Evolutionary conservation across 202 grass and related monocot genomes (phyloP).

Genomic region (Panicum virgatum): DNA sequence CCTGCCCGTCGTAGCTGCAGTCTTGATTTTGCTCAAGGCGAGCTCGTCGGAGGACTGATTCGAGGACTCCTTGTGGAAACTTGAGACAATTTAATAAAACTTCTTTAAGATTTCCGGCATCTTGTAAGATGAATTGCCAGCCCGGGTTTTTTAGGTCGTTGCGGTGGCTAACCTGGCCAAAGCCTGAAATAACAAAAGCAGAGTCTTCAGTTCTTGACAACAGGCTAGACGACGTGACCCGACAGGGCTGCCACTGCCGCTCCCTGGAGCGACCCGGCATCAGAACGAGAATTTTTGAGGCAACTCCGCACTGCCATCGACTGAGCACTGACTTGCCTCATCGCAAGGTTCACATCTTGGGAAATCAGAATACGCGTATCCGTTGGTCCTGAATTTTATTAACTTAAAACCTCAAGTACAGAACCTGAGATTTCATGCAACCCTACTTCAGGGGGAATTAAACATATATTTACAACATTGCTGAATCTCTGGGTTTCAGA

Average conservation of each 20-base stretch:
- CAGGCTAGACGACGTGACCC: neutral
- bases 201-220: neutral
- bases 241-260: neutral
- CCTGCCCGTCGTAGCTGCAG: slow-evolving; percentile 61
- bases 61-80: slow-evolving; percentile 11
- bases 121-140: neutral
- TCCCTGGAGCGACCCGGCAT: neutral
- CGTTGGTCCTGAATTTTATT: neutral
- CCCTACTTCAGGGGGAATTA: neutral
- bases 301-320: neutral
- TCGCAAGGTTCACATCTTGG: neutral
- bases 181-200: neutral
- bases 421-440: neutral
- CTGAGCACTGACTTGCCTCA: neutral
- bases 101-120: neutral
- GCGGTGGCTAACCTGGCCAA: neutral
- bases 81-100: neutral
- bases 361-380: neutral
- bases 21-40: slow-evolving; percentile 59
- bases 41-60: slow-evolving; percentile 41
- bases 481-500: neutral
- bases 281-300: neutral
- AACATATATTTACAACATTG: slow-evolving; percentile 36
- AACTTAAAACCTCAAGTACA: neutral
- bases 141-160: neutral